These are phyloP conservation scores for Theileria parva DNA, from an alignment of 169 alveolate species.

Conservation along the genomic window DNA sequence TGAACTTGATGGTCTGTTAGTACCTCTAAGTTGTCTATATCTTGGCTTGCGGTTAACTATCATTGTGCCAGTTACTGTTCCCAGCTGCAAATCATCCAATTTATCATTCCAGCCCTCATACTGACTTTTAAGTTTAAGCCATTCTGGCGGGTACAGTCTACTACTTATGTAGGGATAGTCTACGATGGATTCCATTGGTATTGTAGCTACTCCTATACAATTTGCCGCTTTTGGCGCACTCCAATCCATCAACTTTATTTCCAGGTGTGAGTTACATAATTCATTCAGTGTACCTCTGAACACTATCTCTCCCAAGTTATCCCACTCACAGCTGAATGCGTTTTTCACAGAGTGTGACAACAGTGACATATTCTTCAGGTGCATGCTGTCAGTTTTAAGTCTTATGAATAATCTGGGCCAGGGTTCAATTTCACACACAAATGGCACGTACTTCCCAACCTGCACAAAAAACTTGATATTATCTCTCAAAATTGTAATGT, in stretches of 20 bases:
- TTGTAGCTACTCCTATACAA: conserved; percentile 64
- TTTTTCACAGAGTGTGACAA: conserved; percentile 32
- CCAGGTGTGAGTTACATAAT: conserved; percentile 72
- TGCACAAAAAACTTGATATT: conserved; percentile 31
- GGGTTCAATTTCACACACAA: conserved; percentile 12
- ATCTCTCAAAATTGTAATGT: conserved; percentile 38
- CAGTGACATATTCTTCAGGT: conserved; percentile 23
- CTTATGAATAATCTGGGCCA: conserved; percentile 40
- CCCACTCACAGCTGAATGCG: conserved; percentile 74
- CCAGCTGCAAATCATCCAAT: conserved; percentile 65
- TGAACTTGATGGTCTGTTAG: conserved; percentile 28
- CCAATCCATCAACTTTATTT: conserved; percentile 72
- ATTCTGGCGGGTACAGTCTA: conserved; percentile 56
- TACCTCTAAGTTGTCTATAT: conserved; percentile 62
- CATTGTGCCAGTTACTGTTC: conserved; percentile 67
- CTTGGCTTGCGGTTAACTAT: conserved; percentile 64
- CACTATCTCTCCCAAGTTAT: conserved; percentile 75
- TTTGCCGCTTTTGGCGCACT: conserved; percentile 69
- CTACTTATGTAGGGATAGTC: conserved; percentile 72
- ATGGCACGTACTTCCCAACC: conserved; percentile 16
- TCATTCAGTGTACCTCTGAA: conserved; percentile 82
- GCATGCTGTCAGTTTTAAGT: conserved; percentile 31
- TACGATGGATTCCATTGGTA: conserved; percentile 69
- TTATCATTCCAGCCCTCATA: conserved; percentile 72
- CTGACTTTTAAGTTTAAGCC: conserved; percentile 70